Percentiles rank a stretch among this genome's conserved stretches.
These are phyloP conservation scores for Cladophialophora exuberans DNA, from an alignment of 2,329 filamentous ascomycete species.

Conservation along the genomic window DNA sequence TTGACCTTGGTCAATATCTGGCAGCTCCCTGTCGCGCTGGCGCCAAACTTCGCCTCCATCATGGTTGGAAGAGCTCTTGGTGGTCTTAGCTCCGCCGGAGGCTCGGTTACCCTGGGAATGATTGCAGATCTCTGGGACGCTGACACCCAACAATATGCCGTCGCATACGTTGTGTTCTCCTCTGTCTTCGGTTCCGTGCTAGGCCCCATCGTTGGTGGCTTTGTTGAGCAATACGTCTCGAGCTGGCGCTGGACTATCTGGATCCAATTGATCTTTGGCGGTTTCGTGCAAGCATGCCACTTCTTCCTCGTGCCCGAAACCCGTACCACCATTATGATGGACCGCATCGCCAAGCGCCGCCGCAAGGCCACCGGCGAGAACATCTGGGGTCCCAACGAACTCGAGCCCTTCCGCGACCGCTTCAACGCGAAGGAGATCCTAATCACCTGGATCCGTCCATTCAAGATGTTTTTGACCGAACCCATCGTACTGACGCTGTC, in stretches of 20 bases:
- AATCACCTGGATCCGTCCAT: slow-evolving; percentile 62
- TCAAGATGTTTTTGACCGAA: slow-evolving; percentile 66
- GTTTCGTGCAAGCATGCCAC: slow-evolving; percentile 68
- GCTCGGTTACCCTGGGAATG: slow-evolving; percentile 75
- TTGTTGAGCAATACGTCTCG: slow-evolving; percentile 66
- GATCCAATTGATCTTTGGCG: slow-evolving; percentile 82
- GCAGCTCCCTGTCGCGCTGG: slow-evolving; percentile 72
- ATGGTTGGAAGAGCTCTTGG: slow-evolving; percentile 72
- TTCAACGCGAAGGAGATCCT: slow-evolving; percentile 61
- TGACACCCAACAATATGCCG: slow-evolving; percentile 71
- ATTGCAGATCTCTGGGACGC: slow-evolving; percentile 74
- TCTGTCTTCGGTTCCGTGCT: slow-evolving; percentile 77
- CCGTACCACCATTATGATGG: slow-evolving; percentile 74
- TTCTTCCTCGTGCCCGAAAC: slow-evolving; percentile 76
- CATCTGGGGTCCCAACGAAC: slow-evolving; percentile 73
- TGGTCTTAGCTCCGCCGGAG: slow-evolving; percentile 71
- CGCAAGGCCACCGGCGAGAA: slow-evolving; percentile 66
- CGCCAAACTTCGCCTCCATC: slow-evolving; percentile 71
- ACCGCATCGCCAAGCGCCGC: slow-evolving; percentile 75
- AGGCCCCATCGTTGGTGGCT: slow-evolving; percentile 78
- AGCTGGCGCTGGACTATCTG: slow-evolving; percentile 80
- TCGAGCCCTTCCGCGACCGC: slow-evolving; percentile 60
- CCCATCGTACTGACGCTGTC: slow-evolving; percentile 66
- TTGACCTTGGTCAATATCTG: slow-evolving; percentile 77
- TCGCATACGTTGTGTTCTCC: slow-evolving; percentile 76